Evolutionary conservation across 371 early-diverging fungal genomes (phyloP), one percentile per base, ranked within the genome.

Genomic region (Batkoa obscura): DNA sequence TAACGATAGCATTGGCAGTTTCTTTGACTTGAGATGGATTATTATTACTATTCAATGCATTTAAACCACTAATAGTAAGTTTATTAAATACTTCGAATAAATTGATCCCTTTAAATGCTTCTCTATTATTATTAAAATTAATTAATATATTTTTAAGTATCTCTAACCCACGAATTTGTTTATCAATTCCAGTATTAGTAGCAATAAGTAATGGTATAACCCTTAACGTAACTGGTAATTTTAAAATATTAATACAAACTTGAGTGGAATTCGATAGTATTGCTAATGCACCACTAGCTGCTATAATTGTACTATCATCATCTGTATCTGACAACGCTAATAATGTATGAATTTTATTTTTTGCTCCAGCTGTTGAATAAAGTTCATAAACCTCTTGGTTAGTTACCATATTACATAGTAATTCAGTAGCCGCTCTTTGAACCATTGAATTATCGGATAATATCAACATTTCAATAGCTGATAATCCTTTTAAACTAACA

Each of bases 381-480:
- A 67, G 58, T 45, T 79, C 79, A 69, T 83, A 88, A n/a, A 90
- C 91, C 0, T 73, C 69, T 12, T 77, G 79, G 53, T 78, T 79
- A 61, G 82, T 82, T 55, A 91, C 81, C 88, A 94, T 81, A 69
- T 95, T 95, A 68, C 94, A 93, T 0, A 93, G 64, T 31, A 83
- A 73, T 65, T 95, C 96, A 1, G 90, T 87, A 1, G 94, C 90
- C 0, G 96, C 92, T 1, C 94, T 76, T n/a, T 84, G 83, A 3
- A 95, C 76, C 71, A 91, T 60, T 2, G 58, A 69, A 58, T 91
- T 74, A 53, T 83, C 82, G 13, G 86, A 83, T 42, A 92, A 75
- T 61, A 87, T 83, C 32, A 84, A 64, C 43, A 71, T 75, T 63
- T 92, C 88, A 63, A 93, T 76, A 8, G 71, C 67, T 9, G 73